Conservation (phyloP, 768 basidiomycete genomes). For the Kwoniella pini region DNA sequence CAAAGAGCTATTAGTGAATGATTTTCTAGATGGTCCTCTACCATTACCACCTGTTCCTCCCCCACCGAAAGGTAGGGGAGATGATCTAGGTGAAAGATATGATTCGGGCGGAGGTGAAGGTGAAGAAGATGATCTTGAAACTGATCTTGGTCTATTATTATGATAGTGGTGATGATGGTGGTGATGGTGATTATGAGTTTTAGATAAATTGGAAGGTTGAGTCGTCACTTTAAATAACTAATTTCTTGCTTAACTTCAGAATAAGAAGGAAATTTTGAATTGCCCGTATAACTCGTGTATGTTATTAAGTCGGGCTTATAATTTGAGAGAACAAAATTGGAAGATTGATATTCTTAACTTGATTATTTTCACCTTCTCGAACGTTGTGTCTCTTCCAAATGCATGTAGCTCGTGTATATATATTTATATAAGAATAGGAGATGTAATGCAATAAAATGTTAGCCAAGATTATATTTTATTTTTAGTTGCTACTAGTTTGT, state of each 20-base stretch:
- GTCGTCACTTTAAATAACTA: conserved; percentile 17
- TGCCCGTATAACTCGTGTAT: no score
- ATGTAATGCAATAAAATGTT: background rate
- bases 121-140: conserved; percentile 45
- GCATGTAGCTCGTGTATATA: no score
- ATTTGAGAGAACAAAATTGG: no score
- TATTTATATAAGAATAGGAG: no score
- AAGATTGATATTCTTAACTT: no score
- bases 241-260: no score
- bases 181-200: conserved; percentile 18
- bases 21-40: conserved; percentile 3
- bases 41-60: background rate
- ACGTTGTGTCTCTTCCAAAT: no score
- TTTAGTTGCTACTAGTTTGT: background rate
- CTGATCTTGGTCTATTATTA: conserved; percentile 26
- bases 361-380: no score
- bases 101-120: conserved; percentile 43
- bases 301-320: no score
- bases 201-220: conserved; percentile 1
- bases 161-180: conserved; percentile 21
- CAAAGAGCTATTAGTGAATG: background rate
- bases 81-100: conserved; percentile 1
- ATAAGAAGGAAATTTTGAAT: no score
- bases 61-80: conserved; percentile 5
- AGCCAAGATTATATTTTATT: background rate